A percentile compares a stretch with the other conserved stretches of the same genome.
These are phyloP conservation scores for Salix purpurea DNA, from an alignment of 345 rosid genomes.

Conservation along the genomic window DNA sequence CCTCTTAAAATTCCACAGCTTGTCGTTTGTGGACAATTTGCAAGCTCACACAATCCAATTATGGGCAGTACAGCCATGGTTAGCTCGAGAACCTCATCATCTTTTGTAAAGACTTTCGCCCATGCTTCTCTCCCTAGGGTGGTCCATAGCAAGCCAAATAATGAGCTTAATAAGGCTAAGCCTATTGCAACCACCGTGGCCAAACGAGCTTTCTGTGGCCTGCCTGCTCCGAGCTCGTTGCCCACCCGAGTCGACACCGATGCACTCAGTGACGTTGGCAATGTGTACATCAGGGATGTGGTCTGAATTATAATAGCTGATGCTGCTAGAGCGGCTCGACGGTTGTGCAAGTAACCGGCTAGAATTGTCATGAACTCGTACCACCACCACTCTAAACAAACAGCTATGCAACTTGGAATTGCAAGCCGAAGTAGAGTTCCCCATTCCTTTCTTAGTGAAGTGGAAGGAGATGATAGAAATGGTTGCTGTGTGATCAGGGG, in stretches of 20 bases:
- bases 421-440: constrained; percentile 52
- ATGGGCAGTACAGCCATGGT: constrained; percentile 62
- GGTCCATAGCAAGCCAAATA: constrained; percentile 56
- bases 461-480: background rate
- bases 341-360: constrained; percentile 61
- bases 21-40: constrained; percentile 89
- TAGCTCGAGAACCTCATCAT: constrained; percentile 48
- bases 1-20: constrained; percentile 71
- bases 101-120: constrained; percentile 62
- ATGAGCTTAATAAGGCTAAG: constrained; percentile 43
- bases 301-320: constrained; percentile 84
- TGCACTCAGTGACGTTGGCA: constrained; percentile 67
- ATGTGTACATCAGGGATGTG: constrained; percentile 74
- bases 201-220: constrained; percentile 53
- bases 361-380: constrained; percentile 89
- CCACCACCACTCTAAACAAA: constrained; percentile 99
- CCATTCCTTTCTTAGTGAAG: constrained; percentile 43
- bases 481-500: background rate
- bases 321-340: constrained; percentile 55
- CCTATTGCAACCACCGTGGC: constrained; percentile 59
- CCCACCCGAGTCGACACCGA: constrained; percentile 82
- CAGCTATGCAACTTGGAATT: constrained; percentile 72
- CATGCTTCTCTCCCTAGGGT: constrained; percentile 61
- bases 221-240: constrained; percentile 77
- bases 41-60: constrained; percentile 87